Evolutionary conservation across 164 flowering plant species (phyloP), one percentile per base, ranked within the genome.

Genomic region (Euptelea pleiosperma): DNA sequence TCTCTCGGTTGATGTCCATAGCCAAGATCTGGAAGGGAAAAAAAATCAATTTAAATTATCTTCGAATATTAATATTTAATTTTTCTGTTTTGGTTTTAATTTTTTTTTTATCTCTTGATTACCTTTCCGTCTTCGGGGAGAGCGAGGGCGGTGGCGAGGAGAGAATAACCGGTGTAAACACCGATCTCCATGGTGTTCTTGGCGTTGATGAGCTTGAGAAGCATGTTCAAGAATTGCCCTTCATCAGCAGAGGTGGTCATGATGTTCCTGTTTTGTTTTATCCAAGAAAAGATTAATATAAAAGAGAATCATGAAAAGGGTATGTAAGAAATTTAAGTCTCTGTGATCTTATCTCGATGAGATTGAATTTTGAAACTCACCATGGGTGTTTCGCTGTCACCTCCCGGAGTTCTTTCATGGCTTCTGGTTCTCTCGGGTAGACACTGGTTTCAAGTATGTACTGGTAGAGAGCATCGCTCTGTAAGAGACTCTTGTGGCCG

Each of bases 401-500:
- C 29, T 82, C 90, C 6, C 90, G 65, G n/a, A 84, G 83, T 62
- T 82, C 90, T 37, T 75, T 78, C 82, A 78, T 78, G 58, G 66
- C 43, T 16, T 75, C 79, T 0, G 82, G 86, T 62, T 84, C 90
- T 53, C 74, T 68, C 16, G 90, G 86, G 69, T 84, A 84, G 40
- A 84, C 90, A 58, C 90, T 84, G 2, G 90, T 84, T 48, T 84
- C 87, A 9, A 84, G 73, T 40, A 84, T 84, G 46, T 84, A 84
- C 90, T 83, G 97, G 58, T 85, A 90, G 10, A 90, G 89, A 12
- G 78, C 93, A 73, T 91, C 96, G 46, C 89, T 84, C 57, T 88
- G 96, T 29, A 91, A 50, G 46, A 91, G 96, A 68, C 96, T 87
- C 80, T 91, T 91, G 79, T 91, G 97, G 33, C 96, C 96, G 46